Percentiles rank a stretch among this genome's conserved stretches.
Conservation (phyloP, 768 basidiomycete genomes). For the Suillus sp. region DNA sequence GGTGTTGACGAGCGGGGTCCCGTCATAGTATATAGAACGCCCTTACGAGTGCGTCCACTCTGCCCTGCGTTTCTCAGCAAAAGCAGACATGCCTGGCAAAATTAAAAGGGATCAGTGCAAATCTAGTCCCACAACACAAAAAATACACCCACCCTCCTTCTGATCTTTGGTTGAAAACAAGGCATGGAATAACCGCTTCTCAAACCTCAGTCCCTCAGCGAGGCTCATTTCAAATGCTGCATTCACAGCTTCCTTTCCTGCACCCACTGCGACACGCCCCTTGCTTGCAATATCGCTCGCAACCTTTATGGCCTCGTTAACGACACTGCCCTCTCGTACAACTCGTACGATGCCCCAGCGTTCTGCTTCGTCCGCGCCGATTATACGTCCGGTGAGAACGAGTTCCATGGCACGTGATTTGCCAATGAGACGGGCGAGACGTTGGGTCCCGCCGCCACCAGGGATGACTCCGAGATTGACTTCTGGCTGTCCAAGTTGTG, state of each 20-base stretch:
- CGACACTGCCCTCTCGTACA: slow-evolving; percentile 76
- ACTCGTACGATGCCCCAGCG: slow-evolving; percentile 87
- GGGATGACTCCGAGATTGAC: slow-evolving; percentile 95
- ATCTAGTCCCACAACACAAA: background rate
- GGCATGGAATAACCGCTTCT: slow-evolving; percentile 87
- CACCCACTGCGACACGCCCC: slow-evolving; percentile 80
- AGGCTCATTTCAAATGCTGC: slow-evolving; percentile 86
- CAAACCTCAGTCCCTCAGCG: slow-evolving; percentile 81
- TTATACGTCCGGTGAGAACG: slow-evolving; percentile 82
- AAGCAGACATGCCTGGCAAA: slow-evolving; percentile 84
- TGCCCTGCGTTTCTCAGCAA: slow-evolving; percentile 90
- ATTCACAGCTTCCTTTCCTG: slow-evolving; percentile 93
- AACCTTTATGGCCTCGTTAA: slow-evolving; percentile 83
- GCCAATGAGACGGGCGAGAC: slow-evolving; percentile 81
- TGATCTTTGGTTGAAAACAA: slow-evolving; percentile 94
- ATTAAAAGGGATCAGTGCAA: slow-evolving; percentile 12
- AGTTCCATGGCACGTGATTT: slow-evolving; percentile 96
- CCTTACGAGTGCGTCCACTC: slow-evolving; percentile 63
- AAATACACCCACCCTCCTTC: slow-evolving; percentile 75
- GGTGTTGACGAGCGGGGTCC: background rate
- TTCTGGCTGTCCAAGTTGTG: slow-evolving; percentile 94
- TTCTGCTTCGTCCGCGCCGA: slow-evolving; percentile 81
- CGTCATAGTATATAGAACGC: background rate
- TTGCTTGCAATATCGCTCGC: slow-evolving; percentile 80
- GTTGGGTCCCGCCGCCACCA: slow-evolving; percentile 92